A percentile compares a stretch with the other conserved stretches of the same genome.
Evolutionary conservation across 208 protist genomes (phyloP).

Genomic region (Leishmania aethiopica): DNA sequence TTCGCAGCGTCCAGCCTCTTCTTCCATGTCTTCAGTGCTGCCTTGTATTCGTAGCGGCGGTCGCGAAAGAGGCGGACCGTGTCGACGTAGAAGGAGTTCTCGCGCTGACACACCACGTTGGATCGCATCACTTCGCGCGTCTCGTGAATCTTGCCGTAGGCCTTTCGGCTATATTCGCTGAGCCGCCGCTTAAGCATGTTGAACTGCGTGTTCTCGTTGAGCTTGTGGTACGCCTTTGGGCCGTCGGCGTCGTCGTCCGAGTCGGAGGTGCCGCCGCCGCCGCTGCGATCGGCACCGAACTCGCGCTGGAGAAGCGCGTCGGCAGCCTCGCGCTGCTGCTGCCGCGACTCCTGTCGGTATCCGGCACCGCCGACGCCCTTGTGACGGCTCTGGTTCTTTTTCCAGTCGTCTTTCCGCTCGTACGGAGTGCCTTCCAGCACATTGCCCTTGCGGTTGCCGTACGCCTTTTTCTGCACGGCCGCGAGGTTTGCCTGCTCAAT

Average conservation of each 20-base stretch:
- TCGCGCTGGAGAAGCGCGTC: conserved; percentile 66
- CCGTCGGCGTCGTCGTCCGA: conserved; percentile 59
- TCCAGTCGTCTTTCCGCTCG: conserved; percentile 70
- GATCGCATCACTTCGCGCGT: conserved; percentile 87
- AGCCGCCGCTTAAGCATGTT: conserved; percentile 96
- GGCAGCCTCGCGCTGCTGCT: conserved; percentile 65
- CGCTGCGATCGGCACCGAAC: conserved; percentile 23
- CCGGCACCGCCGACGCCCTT: conserved; percentile 29
- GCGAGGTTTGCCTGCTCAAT: conserved; percentile 88
- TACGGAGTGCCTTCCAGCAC: conserved; percentile 89
- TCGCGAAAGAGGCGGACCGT: conserved; percentile 99
- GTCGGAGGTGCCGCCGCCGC: conserved; percentile 12
- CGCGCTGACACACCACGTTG: conserved; percentile 99
- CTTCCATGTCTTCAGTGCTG: conserved; percentile 96
- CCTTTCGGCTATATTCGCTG: conserved; percentile 96
- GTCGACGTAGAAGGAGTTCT: conserved; percentile 99
- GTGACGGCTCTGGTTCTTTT: conserved; percentile 36
- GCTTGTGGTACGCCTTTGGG: conserved; percentile 81
- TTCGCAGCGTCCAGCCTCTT: conserved; percentile 88
- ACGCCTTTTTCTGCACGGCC: conserved; percentile 90
- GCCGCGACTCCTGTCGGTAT: conserved; percentile 71
- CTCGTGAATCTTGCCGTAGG: conserved; percentile 97
- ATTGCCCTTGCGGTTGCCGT: conserved; percentile 91
- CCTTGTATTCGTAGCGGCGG: conserved; percentile 99
- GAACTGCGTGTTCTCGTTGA: conserved; percentile 92